Base-by-base conservation (phyloP, 495 filamentous ascomycete genomes). In the Cenococcum geophilum region DNA sequence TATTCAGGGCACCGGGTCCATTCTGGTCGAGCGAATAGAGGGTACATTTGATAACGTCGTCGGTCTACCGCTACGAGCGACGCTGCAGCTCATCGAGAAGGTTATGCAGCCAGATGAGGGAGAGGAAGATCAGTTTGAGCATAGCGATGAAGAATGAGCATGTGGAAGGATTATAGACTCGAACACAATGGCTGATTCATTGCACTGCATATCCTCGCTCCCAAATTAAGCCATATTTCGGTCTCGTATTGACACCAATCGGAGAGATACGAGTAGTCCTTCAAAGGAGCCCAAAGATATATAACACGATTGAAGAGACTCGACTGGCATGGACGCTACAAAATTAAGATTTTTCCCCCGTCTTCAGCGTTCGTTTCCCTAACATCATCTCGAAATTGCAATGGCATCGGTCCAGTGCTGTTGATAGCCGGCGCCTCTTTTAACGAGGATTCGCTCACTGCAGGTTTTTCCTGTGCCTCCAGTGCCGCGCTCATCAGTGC, bases 11-110 rank as follows among this genome's bases (percentile, higher is more conserved):
- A 71, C 92, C 1, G 93, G 89, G n/a, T 82, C 84, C 1, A 80
- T 96, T 65, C 70, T 97, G 59, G 81, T 98, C 18, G 91, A 96
- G 74, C 85, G 79, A 74, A 87, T 98, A 58, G 86, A 96, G 64
- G 95, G 93, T 6, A 83, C 83, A 49, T 91, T 84, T 69, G 92
- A 98, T 80, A 97, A 97, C 77, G 93, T 97, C 6, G 83, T 98
- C 55, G 93, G 95, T n/a, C 72, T 98, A 77, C 93, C 93, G 34
- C 75, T 98, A 57, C 82, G 89, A 70, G 80, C 84, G 67, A 89
- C 85, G 23, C 71, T 97, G 74, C 84, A 83, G 74, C 69, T 96
- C 59, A 92, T 95, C 66, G 90, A 98, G 78, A 89, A 84, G 79
- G 86, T 89, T 23, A 72, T 72, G 47, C 75, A 75, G 69, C 78